Conservation (phyloP, 305 asterid genomes). For the Fraxinus albicans region DNA sequence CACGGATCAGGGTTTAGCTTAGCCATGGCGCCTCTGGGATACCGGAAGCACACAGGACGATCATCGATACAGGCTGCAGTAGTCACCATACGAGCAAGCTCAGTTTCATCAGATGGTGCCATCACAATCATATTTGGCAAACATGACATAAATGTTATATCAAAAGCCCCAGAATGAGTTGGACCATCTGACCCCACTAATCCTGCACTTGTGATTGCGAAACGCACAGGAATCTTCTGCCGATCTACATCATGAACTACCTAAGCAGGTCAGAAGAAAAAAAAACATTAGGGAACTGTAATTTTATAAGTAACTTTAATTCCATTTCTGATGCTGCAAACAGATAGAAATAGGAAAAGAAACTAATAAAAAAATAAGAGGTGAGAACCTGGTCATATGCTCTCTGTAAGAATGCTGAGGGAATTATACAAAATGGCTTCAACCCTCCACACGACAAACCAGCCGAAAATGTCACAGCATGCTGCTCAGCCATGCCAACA, state of each 20-base stretch:
- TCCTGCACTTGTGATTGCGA: slow-evolving; percentile 78
- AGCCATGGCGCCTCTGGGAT: slow-evolving; percentile 79
- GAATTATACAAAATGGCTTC: slow-evolving; percentile 89
- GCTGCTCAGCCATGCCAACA: slow-evolving; percentile 98
- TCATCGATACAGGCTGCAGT: slow-evolving; percentile 71
- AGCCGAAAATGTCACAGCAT: slow-evolving; percentile 90
- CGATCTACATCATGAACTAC: slow-evolving; percentile 92
- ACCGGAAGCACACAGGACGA: slow-evolving; percentile 85
- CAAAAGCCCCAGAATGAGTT: slow-evolving; percentile 76
- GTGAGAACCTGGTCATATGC: slow-evolving; percentile 80
- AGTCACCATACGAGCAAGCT: slow-evolving; percentile 81
- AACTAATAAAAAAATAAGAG: background rate
- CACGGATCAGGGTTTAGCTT: slow-evolving; percentile 25
- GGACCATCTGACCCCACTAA: slow-evolving; percentile 87
- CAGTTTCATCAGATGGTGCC: slow-evolving; percentile 92
- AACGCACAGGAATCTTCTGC: slow-evolving; percentile 87
- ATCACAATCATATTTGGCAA: slow-evolving; percentile 96
- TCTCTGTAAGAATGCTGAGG: slow-evolving; percentile 86
- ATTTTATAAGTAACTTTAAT: too few relatives aligned
- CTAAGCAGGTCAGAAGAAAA: slow-evolving; percentile 31
- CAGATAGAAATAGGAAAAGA: background rate
- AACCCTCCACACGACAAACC: slow-evolving; percentile 83
- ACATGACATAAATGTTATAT: slow-evolving; percentile 88
- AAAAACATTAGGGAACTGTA: slow-evolving; percentile 17
- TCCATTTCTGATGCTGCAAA: background rate